A percentile compares a stretch with the other conserved stretches of the same genome.
Conservation (phyloP, 2,329 filamentous ascomycete species). For the Aspergillus piperis region DNA sequence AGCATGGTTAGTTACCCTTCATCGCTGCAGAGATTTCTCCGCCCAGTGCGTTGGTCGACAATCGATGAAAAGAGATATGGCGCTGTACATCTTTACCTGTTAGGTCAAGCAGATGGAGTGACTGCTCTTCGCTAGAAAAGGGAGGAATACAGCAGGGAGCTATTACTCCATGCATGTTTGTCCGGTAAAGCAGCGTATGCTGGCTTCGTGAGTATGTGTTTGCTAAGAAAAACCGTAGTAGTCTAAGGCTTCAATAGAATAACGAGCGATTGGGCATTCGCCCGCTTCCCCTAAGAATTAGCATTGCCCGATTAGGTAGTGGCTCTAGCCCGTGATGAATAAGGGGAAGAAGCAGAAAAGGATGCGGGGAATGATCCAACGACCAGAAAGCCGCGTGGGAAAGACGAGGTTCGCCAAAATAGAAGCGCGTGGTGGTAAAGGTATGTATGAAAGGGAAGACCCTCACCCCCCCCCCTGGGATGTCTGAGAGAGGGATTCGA, state of each 20-base stretch:
- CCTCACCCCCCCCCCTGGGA: background rate
- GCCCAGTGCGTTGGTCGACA: background rate
- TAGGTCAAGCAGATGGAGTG: background rate
- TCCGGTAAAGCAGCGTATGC: background rate
- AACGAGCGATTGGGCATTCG: background rate
- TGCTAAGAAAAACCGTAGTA: background rate
- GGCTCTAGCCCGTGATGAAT: slow-evolving; percentile 1
- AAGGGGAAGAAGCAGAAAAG: background rate
- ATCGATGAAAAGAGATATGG: background rate
- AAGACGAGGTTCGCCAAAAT: background rate
- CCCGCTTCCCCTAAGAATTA: too few species aligned
- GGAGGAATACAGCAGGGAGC: background rate
- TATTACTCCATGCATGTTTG: background rate
- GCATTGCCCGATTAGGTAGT: background rate
- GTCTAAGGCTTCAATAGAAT: background rate
- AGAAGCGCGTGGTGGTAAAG: background rate
- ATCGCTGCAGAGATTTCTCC: background rate
- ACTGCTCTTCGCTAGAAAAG: background rate
- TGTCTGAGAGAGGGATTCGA: background rate
- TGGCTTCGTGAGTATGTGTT: background rate
- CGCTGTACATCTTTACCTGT: background rate
- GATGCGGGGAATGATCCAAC: background rate
- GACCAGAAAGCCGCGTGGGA: background rate
- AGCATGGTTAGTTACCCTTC: too few species aligned
- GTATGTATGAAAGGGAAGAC: background rate